Conservation (phyloP, 2,329 filamentous ascomycete species). For the Aureobasidium leucospermi region DNA sequence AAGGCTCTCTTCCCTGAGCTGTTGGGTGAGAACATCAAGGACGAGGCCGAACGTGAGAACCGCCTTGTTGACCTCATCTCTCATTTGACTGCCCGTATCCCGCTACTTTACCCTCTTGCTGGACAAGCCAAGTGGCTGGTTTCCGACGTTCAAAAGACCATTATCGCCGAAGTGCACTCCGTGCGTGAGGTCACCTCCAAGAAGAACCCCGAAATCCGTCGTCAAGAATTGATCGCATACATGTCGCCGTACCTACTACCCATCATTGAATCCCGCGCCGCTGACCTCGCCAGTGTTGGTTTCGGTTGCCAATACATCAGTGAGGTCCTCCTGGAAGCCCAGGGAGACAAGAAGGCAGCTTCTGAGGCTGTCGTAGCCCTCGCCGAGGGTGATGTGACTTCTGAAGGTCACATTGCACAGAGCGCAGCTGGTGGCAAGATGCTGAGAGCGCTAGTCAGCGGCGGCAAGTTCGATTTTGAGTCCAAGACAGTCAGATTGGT, state of each 20-base stretch:
- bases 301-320: constrained; percentile 83
- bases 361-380: constrained; percentile 56
- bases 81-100: constrained; percentile 55
- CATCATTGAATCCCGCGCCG: constrained; percentile 61
- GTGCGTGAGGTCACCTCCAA: constrained; percentile 83
- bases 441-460: constrained; percentile 85
- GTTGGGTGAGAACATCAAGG: constrained; percentile 53
- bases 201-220: constrained; percentile 72
- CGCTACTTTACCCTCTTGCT: constrained; percentile 76
- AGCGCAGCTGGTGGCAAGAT: constrained; percentile 65
- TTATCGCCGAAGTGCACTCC: constrained; percentile 69
- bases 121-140: constrained; percentile 56
- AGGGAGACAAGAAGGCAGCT: constrained; percentile 69
- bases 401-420: constrained; percentile 52
- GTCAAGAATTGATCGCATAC: constrained; percentile 66
- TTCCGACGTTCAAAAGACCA: constrained; percentile 53
- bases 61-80: constrained; percentile 60
- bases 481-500: constrained; percentile 62
- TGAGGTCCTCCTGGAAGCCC: constrained; percentile 69
- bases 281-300: constrained; percentile 62
- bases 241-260: constrained; percentile 69
- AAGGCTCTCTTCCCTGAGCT: constrained; percentile 87
- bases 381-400: constrained; percentile 32
- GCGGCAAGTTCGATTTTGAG: constrained; percentile 74
- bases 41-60: constrained; percentile 39